These are phyloP conservation scores for Beauveria varroae DNA, from an alignment of 2,329 filamentous ascomycete genomes.

Conservation along the genomic window DNA sequence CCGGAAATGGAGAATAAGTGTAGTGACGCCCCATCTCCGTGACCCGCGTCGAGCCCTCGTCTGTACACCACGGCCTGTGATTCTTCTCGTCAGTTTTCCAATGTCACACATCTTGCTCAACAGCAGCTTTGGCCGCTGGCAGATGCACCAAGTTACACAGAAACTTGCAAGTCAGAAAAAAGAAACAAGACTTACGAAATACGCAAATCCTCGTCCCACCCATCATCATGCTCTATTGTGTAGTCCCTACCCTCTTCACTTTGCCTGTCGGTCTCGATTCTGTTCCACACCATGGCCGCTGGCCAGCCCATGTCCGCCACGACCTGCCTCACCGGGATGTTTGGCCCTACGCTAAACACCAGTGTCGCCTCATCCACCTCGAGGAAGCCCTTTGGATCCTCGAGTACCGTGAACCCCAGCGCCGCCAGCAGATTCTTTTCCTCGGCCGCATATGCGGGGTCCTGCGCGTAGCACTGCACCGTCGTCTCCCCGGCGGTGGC, in stretches of 20 bases:
- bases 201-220: background rate
- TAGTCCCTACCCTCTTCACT: background rate
- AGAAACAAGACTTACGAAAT: background rate
- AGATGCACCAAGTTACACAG: too few relatives aligned
- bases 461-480: conserved; percentile 10
- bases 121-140: too few relatives aligned
- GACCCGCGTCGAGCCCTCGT: background rate
- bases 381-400: conserved; percentile 15
- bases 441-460: conserved; percentile 10
- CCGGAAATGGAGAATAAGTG: background rate
- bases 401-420: conserved; percentile 11
- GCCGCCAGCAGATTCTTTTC: conserved; percentile 7
- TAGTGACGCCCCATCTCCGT: background rate
- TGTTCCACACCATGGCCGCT: conserved; percentile 16
- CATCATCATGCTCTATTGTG: background rate
- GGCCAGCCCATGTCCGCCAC: conserved; percentile 16
- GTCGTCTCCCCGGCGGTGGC: too few relatives aligned
- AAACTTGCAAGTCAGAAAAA: background rate
- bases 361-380: conserved; percentile 15
- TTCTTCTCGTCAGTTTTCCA: background rate
- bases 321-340: conserved; percentile 18
- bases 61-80: background rate
- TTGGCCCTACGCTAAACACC: conserved; percentile 14
- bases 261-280: background rate
- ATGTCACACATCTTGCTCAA: too few relatives aligned